Base-by-base conservation (phyloP, 164 flowering plant genomes). In the Annona cherimola region DNA sequence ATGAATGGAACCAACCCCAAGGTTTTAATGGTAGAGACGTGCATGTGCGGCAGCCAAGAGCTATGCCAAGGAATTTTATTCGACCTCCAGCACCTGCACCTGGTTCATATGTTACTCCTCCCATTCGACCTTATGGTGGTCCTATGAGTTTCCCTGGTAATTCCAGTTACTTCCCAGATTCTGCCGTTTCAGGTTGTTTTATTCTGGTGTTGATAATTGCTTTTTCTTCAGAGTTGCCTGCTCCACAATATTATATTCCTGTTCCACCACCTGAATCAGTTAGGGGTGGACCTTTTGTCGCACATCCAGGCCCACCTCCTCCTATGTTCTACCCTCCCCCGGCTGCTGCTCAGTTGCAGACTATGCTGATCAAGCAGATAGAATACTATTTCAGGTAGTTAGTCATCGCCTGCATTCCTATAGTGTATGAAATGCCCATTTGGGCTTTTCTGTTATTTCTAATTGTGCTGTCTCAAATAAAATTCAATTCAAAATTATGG, bases 301-400 rank as follows among this genome's bases (percentile, higher is more conserved):
- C 82, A 54, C 80, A 68, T 79, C 70, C 79, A 55, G 61, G 73
- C 1, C 83, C 82, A 45, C 80, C 81, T 75, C 63, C 81, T 63
- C 66, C 82, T 6, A 55, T 87, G 78, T 62, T 75, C 62, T 11
- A 73, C 50, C 89, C 89, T 59, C 89, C 89, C 54, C 60, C 77
- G 16, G 76, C 75, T 9, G 91, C 86, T 76, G 83, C 79, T 74
- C 78, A 80, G 46, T 75, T 92, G 84, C 81, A 74, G 74, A 4
- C 80, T 66, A 75, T 63, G 79, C 71, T 93, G 71, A 68, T 86
- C n/a, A 80, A 74, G 39, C 98, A 93, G 77, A 90, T 91, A 66
- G 91, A 91, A 45, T 93, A 86, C 76, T 93, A 93, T 77, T 91
- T 91, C 82, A 91, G 97, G 97, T 91, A 84, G 42, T 55, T 68